Evolutionary conservation across 805 yeast species (phyloP), one percentile per base, ranked within the genome.

Genomic region (Myxozyma monticola): DNA sequence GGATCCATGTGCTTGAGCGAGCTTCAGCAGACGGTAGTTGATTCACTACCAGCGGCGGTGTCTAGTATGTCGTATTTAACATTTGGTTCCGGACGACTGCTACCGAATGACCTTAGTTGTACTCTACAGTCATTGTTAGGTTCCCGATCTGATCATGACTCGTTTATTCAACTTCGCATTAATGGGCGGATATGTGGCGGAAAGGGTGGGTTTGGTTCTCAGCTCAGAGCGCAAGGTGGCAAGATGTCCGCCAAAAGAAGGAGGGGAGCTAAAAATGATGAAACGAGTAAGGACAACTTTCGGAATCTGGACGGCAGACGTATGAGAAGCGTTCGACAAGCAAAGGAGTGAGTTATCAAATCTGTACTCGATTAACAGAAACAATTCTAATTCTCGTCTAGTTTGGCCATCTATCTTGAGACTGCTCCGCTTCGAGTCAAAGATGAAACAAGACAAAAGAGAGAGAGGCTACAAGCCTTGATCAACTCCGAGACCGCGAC

Each of bases 151-250:
- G n/a, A n/a, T n/a, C n/a, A n/a, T n/a, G n/a, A n/a, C n/a, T 20
- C 41, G 12, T 28, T 25, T 37, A 6, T 38, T 10, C 12, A 14
- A 4, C 26, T 51, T 31, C 51, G 48, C 4, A 1, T 52, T 10
- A 48, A 37, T 20, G 38, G 36, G 14, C 44, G 57, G 4, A n/a
- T 54, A 18, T 33, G 39, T 31, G 80, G 80, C 6, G 80, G 80
- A n/a, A 76, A 76, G 62, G 80, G 80, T 20, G 80, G 79, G 2
- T 72, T 76, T 59, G 79, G 78, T 1, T 64, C 71, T 15, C 61
- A 68, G 56, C 60, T 76, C 44, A 68, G 71, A 33, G 71, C 71
- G 3, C 71, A 69, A 45, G 78, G 75, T 2, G 71, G 70, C 1
- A 59, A 65, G 22, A 68, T 70, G 72, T 59, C 67, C 14, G 65